Evolutionary conservation across 257 asterid genomes (phyloP).

Genomic region (Parsonsia alboflavescens): DNA sequence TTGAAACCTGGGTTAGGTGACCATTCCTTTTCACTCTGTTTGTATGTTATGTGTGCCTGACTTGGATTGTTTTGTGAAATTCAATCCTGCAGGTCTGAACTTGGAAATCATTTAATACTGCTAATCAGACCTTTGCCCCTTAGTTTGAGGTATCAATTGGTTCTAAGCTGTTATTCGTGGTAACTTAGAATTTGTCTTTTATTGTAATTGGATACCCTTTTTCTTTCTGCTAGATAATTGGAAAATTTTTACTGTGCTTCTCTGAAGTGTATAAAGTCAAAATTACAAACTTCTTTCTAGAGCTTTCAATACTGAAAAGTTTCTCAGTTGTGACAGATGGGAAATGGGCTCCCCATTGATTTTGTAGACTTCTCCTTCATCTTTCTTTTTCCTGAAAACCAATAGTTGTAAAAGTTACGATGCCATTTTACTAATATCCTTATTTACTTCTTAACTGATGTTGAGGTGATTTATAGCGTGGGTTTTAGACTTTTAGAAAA

Average conservation of each 20-base stretch:
- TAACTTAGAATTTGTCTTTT: too few species aligned
- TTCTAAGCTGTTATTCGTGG: not conserved
- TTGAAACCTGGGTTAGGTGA: not conserved
- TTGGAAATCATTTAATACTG: not conserved
- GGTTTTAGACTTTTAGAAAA: not conserved
- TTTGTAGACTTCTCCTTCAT: not conserved
- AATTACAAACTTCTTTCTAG: not conserved
- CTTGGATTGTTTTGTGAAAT: not conserved
- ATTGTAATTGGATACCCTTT: too few species aligned
- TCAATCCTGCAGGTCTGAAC: not conserved
- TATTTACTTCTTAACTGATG: not conserved
- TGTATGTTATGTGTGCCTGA: not conserved
- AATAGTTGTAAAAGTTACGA: not conserved
- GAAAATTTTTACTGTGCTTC: too few species aligned
- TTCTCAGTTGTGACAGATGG: not conserved
- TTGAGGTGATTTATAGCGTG: not conserved
- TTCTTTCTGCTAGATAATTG: too few species aligned
- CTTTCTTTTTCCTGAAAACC: not conserved
- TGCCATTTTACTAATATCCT: not conserved
- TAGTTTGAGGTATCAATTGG: not conserved
- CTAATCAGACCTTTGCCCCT: not conserved
- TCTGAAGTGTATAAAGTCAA: too few species aligned
- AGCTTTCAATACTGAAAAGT: not conserved
- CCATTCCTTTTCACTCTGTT: not conserved
- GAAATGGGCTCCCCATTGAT: not conserved